These are phyloP conservation scores for Penicillium canariense DNA, from an alignment of 495 filamentous ascomycete species.

Conservation along the genomic window DNA sequence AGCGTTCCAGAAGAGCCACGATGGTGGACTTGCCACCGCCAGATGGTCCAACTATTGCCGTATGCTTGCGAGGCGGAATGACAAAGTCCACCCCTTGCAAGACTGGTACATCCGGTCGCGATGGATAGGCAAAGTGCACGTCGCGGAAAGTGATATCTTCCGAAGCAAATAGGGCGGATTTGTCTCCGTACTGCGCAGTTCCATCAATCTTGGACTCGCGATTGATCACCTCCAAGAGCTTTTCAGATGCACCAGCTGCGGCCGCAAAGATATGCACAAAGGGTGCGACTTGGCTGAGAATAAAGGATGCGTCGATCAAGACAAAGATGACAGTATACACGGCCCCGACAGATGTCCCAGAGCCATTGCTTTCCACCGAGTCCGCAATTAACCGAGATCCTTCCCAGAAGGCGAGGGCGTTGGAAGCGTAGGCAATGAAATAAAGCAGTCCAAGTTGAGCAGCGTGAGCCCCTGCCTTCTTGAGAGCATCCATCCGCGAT, in stretches of 20 bases:
- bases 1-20: constrained; percentile 52
- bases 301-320: constrained; percentile 59
- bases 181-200: constrained; percentile 35
- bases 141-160: constrained; percentile 46
- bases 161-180: constrained; percentile 26
- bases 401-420: constrained; percentile 65
- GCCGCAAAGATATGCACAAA: constrained; percentile 61
- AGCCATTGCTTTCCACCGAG: constrained; percentile 38
- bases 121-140: constrained; percentile 61
- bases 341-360: constrained; percentile 49
- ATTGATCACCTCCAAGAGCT: constrained; percentile 49
- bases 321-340: constrained; percentile 65
- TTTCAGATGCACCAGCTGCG: constrained; percentile 53
- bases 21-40: constrained; percentile 70
- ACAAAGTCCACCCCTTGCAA: constrained; percentile 44
- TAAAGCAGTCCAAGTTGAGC: constrained; percentile 59
- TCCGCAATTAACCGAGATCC: constrained; percentile 54
- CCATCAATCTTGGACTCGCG: constrained; percentile 51
- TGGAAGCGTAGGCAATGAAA: constrained; percentile 62
- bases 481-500: constrained; percentile 51
- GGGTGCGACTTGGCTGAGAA: constrained; percentile 62
- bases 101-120: constrained; percentile 56
- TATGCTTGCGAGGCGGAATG: constrained; percentile 56
- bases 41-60: constrained; percentile 67
- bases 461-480: constrained; percentile 55